These are phyloP conservation scores for Letharia lupina DNA, from an alignment of 495 filamentous ascomycete genomes.

Conservation along the genomic window DNA sequence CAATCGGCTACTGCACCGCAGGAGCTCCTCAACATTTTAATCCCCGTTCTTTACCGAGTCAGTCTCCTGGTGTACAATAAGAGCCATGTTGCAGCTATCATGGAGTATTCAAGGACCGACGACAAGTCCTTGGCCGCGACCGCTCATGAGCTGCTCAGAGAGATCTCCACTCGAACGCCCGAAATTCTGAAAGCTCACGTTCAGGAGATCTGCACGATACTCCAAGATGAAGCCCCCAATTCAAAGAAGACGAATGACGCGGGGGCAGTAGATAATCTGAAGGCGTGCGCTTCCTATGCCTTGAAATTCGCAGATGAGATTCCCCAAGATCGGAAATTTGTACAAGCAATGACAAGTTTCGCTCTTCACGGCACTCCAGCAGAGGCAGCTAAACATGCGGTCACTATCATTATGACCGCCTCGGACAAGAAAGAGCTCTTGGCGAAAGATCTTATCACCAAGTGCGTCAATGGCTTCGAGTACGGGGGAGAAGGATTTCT, in stretches of 20 bases:
- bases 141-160: slow-evolving; percentile 84
- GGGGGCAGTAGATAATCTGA: slow-evolving; percentile 75
- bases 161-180: slow-evolving; percentile 82
- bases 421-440: slow-evolving; percentile 79
- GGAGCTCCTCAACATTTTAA: slow-evolving; percentile 64
- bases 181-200: slow-evolving; percentile 87
- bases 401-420: slow-evolving; percentile 76
- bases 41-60: slow-evolving; percentile 75
- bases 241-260: slow-evolving; percentile 53
- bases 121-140: slow-evolving; percentile 64
- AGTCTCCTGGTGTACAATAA: slow-evolving; percentile 83
- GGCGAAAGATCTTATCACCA: slow-evolving; percentile 70
- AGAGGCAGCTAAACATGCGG: slow-evolving; percentile 82
- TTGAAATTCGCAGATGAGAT: slow-evolving; percentile 76
- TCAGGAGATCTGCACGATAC: slow-evolving; percentile 78
- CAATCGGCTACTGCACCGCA: slow-evolving; percentile 46
- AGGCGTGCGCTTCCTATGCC: slow-evolving; percentile 85
- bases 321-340: slow-evolving; percentile 75
- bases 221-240: slow-evolving; percentile 72
- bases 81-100: slow-evolving; percentile 83
- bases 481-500: slow-evolving; percentile 71
- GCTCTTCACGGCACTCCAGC: slow-evolving; percentile 74
- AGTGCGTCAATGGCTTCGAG: slow-evolving; percentile 64
- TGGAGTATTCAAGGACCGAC: slow-evolving; percentile 75
- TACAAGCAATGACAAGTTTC: slow-evolving; percentile 69